These are phyloP conservation scores for Diaporthe sp. DNA, from an alignment of 2,329 filamentous ascomycete species.

Conservation along the genomic window DNA sequence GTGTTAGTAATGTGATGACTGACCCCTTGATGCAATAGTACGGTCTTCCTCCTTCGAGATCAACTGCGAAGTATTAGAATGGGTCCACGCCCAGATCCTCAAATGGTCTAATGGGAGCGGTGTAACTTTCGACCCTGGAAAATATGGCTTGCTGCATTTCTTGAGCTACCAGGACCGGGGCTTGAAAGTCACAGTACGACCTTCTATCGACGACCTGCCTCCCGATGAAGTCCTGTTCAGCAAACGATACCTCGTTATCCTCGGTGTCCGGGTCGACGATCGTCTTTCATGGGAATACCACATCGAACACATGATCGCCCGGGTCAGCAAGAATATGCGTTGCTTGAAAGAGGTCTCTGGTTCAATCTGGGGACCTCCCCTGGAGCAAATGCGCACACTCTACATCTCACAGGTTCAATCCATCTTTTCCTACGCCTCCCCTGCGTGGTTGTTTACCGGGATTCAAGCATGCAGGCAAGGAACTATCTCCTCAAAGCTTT, in stretches of 20 bases:
- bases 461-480: not conserved
- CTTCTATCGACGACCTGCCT: not conserved
- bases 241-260: not conserved
- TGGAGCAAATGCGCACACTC: not conserved
- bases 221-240: not conserved
- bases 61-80: not conserved
- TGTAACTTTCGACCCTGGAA: not conserved
- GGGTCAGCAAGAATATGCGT: not conserved
- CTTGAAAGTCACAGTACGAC: not conserved
- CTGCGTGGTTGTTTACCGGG: not conserved
- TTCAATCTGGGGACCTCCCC: not conserved
- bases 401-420: not conserved
- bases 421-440: slow-evolving; percentile 1
- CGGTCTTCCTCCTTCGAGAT: not conserved
- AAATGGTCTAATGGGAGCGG: not conserved
- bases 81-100: not conserved
- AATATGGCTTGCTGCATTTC: slow-evolving; percentile 1
- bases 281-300: slow-evolving; percentile 5
- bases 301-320: not conserved
- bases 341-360: not conserved
- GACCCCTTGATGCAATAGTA: too few relatives aligned
- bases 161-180: not conserved
- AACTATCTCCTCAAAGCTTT: not conserved
- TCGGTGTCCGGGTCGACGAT: not conserved
- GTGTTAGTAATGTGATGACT: too few relatives aligned